Evolutionary conservation across 2,329 filamentous ascomycete species (phyloP), one percentile per base, ranked within the genome.

Genomic region (Calonectria fujianensis): DNA sequence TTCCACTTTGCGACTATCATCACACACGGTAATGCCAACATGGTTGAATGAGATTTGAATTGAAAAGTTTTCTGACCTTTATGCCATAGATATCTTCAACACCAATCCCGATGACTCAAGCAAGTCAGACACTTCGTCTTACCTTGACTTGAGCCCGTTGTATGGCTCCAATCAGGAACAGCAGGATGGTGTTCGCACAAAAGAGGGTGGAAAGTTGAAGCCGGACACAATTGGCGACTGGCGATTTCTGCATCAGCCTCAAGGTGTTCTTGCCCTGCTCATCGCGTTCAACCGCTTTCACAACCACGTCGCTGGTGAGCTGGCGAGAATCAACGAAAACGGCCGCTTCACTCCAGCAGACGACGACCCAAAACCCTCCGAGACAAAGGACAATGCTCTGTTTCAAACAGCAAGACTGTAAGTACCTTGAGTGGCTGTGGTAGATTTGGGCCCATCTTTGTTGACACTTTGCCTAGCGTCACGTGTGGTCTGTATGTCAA

Each of bases 1-100:
- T 63, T 63, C 11, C 57, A 63, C 37, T 63, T 63, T 63, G 57
- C 57, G 27, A 63, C 57, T 6, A 63, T 63, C 39, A 63, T 63
- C 32, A 63, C 57, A 1, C 57, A 63, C 16, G 57, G 57, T 63
- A 41, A 63, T 29, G n/a, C n/a, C 8, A 63, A 27, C n/a, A 57
- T 16, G 7, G 1, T 37, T 29, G 1, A 2, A 20, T 41, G 14
- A 13, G 2, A 45, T 7, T 3, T 1, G 7, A 45, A 20, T 4
- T n/a, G 9, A 18, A 13, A 11, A 18, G 6, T 11, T 27, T 63
- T 41, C 57, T 63, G 16, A 63, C 7, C 16, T 10, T 20, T 29
- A 2, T 10, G 13, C 1, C 4, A 7, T 16, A 63, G 57, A 63
- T 39, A 37, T 63, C 13, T 63, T 63, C 37, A 18, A 29, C 14